phyloP scores from a whole-genome alignment of 331 rosid genomes.

The Stylosanthes scabra region DNA sequence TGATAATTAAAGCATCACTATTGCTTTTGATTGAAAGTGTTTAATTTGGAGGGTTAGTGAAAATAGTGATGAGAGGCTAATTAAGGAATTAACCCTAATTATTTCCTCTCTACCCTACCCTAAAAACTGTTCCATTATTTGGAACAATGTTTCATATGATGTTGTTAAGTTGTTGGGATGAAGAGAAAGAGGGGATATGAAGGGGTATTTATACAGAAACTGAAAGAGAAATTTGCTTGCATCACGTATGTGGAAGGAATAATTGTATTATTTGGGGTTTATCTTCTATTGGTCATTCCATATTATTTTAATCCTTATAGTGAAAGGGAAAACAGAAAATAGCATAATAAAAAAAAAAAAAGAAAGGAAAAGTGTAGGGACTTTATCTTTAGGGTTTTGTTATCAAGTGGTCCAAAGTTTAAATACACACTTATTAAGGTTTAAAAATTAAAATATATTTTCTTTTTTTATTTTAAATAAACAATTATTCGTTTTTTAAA shows the following conservation, averaged over 20 bases:
- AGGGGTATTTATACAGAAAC: constrained; percentile 66
- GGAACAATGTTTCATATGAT: constrained; percentile 35
- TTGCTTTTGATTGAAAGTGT: constrained; percentile 5
- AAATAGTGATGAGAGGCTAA: neutral
- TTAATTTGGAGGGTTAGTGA: too few species aligned
- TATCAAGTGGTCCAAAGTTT: too few species aligned
- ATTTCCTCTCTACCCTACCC: neutral
- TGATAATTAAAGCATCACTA: neutral
- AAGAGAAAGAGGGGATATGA: constrained; percentile 33
- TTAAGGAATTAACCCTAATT: neutral
- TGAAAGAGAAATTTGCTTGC: constrained; percentile 45
- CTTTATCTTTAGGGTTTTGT: constrained; percentile 41
- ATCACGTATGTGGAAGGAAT: constrained; percentile 64
- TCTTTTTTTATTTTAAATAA: too few species aligned
- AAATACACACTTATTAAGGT: too few species aligned
- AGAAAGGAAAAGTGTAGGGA: constrained; percentile 16
- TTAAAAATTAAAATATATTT: too few species aligned
- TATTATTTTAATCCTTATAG: constrained; percentile 40
- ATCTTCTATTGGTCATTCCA: constrained; percentile 47
- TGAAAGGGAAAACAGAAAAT: constrained; percentile 34
- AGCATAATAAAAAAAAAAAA: constrained; percentile 5
- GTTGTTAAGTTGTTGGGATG: constrained; percentile 52
- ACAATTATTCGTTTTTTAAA: too few species aligned
- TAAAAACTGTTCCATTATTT: constrained; percentile 40
- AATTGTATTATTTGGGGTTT: constrained; percentile 53